Evolutionary conservation across 2,329 filamentous ascomycete genomes (phyloP), one percentile per base, ranked within the genome.

Genomic region (Fusarium irregulare): DNA sequence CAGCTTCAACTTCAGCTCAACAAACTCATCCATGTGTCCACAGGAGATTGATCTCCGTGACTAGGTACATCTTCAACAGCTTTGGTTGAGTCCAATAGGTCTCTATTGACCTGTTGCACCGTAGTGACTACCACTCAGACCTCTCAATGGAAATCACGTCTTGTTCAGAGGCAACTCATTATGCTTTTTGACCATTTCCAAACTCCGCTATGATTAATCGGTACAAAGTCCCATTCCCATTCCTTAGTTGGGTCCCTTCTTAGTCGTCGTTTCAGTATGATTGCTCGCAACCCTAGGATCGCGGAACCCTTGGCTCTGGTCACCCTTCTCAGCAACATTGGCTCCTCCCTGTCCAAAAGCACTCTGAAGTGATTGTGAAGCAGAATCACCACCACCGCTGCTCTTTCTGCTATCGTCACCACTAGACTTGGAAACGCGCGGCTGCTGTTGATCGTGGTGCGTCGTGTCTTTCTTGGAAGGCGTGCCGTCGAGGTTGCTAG

Each of bases 401-500:
- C 13, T 48, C 7, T 53, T 32, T 18, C 7, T 49, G 6, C 27
- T 57, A 20, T 37, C 27, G 21, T 46, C 32, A 8, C 54, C 44
- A 3, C 27, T 37, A 47, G 49, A 47, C n/a, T 55, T 60, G 51
- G 59, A 42, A 42, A 70, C 62, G 34, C 51, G 54, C 12, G 68
- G 57, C 40, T 71, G 56, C 13, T 59, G 42, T 41, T 54, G 53
- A 20, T 72, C 30, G 34, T 69, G 59, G 18, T 64, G 45, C 21
- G 62, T 58, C 27, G 47, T 45, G 44, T 60, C 42, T 46, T 48
- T 66, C 66, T 60, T 70, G 28, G 56, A 57, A 41, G 62, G 57
- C 25, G 62, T 68, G 21, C 62, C 32, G 16, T 64, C 69, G 44
- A 64, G 58, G 49, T 75, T 67, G 55, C 65, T 70, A 32, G 63